Conservation (phyloP, 2,329 filamentous ascomycete species). For the Paecilomyces dactylethromorphus region DNA sequence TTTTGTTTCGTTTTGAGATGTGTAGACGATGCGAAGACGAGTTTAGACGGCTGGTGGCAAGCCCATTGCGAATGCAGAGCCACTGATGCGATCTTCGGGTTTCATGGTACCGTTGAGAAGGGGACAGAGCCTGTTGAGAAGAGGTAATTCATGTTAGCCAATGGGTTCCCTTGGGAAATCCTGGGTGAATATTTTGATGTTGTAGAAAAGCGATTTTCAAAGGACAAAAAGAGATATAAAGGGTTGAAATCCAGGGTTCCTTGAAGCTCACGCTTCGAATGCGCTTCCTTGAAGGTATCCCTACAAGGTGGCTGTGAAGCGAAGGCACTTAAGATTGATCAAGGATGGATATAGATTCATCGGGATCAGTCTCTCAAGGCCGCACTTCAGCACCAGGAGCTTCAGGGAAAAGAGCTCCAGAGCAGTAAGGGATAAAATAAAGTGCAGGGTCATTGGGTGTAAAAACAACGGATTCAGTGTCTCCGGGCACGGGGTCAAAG, state of each 20-base stretch:
- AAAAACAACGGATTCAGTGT: neutral
- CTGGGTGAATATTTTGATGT: neutral
- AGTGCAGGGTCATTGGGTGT: neutral
- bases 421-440: neutral
- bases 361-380: neutral
- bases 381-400: neutral
- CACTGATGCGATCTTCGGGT: conserved; percentile 40
- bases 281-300: neutral
- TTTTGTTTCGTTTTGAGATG: neutral
- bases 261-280: neutral
- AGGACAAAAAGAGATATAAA: neutral
- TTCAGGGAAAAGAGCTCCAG: neutral
- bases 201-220: conserved; percentile 3
- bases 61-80: conserved; percentile 43
- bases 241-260: neutral
- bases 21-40: conserved; percentile 1
- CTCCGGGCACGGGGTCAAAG: neutral
- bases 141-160: conserved; percentile 10
- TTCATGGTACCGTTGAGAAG: conserved; percentile 79
- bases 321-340: neutral
- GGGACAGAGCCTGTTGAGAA: conserved; percentile 62
- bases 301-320: neutral
- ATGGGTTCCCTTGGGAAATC: neutral
- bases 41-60: conserved; percentile 26
- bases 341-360: neutral